phyloP scores from a whole-genome alignment of 176 grass and related monocot species.

The Aegilops sharonensis region DNA sequence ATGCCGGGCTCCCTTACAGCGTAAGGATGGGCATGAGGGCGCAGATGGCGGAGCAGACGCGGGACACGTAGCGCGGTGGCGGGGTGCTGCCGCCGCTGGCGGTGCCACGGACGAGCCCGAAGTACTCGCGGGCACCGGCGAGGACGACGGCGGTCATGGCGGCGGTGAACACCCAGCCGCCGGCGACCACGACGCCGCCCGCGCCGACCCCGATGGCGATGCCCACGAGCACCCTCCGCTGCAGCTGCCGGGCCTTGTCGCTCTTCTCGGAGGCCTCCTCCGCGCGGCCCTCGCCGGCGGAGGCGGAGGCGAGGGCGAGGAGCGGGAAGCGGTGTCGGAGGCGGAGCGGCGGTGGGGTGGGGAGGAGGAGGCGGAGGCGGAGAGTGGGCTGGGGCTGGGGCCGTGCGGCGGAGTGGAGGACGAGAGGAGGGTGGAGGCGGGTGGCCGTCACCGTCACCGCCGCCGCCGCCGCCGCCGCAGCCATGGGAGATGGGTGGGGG shows the following conservation, averaged over 20 bases:
- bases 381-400: background rate
- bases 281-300: background rate
- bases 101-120: slow-evolving; percentile 70
- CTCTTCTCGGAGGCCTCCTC: slow-evolving; percentile 2
- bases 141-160: slow-evolving; percentile 49
- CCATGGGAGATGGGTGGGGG: slow-evolving; percentile 33
- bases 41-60: slow-evolving; percentile 76
- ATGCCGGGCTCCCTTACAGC: slow-evolving; percentile 48
- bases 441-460: slow-evolving; percentile 15
- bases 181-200: slow-evolving; percentile 69
- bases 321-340: slow-evolving; percentile 42
- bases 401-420: background rate
- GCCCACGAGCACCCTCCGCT: slow-evolving; percentile 68
- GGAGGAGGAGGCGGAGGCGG: slow-evolving; percentile 39
- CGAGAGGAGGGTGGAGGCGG: slow-evolving; percentile 15
- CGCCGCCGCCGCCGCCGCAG: slow-evolving; percentile 14
- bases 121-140: slow-evolving; percentile 68
- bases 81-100: slow-evolving; percentile 41
- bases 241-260: slow-evolving; percentile 47
- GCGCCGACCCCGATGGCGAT: slow-evolving; percentile 81
- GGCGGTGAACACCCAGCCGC: slow-evolving; percentile 71
- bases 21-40: slow-evolving; percentile 76
- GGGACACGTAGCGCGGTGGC: slow-evolving; percentile 78
- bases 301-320: slow-evolving; percentile 17
- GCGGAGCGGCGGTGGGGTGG: slow-evolving; percentile 31